Base-by-base conservation (phyloP, 2,329 filamentous ascomycete species). In the Colletotrichum liriopes region DNA sequence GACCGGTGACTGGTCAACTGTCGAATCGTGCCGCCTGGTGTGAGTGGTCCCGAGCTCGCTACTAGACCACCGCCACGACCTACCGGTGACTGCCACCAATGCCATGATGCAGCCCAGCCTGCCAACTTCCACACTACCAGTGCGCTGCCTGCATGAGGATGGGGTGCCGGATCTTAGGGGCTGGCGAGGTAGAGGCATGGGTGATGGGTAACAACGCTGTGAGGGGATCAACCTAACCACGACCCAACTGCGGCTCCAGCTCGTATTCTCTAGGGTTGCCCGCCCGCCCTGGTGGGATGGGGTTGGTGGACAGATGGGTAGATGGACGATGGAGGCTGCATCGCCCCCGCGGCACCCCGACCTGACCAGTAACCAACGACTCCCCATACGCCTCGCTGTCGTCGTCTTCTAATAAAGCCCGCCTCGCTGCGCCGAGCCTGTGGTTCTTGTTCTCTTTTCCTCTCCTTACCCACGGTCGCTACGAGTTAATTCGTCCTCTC, bases 271-370 rank as follows among this genome's bases (percentile, higher is more conserved):
- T 29, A 49, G n/a, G 59, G 12, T 49, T 49, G n/a, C 8, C 32
- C 26, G 41, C 20, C 26, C 41, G 20, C 29, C 58, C 16, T 26
- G 23, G 11, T n/a, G 26, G 26, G 60, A 59, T 37, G 52, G 16
- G 43, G 26, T 39, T 37, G 45, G 58, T 72, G 85, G 82, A 52
- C 76, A 72, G 0, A 67, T 76, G 56, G 29, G 58, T 74, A 47
- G 74, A 9, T 67, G 32, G 23, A 35, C 43, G 52, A 14, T 18
- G 29, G 47, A 52, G 35, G 51, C n/a, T 49, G 8, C 23, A 67
- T 67, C 51, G 23, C 20, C 52, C 29, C 43, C 29, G 58, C 58
- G 37, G 35, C 43, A 49, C 29, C 20, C 56, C 47, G 39, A 29
- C 45, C 7, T 14, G 16, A 12, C 23, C 60, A 37, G 45, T 20